Conservation (phyloP, 768 basidiomycete species). For the Amanita molliuscula region DNA sequence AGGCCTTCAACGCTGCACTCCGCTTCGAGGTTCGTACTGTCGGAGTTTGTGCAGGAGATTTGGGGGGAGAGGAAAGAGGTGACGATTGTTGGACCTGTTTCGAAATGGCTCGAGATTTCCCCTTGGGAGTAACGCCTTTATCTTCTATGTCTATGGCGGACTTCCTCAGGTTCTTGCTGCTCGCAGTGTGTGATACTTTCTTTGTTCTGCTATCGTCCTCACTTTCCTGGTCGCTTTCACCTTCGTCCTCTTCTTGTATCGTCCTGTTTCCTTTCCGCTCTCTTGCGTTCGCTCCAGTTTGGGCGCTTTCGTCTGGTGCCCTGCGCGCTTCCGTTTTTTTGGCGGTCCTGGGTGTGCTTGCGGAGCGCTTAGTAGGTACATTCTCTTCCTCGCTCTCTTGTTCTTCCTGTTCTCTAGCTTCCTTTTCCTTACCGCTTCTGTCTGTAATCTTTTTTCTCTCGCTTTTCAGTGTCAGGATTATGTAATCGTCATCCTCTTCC, state of each 20-base stretch:
- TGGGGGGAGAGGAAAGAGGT: neutral
- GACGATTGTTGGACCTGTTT: constrained; percentile 1
- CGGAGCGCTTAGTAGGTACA: neutral
- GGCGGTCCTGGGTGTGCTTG: too few relatives aligned
- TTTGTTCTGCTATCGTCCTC: neutral
- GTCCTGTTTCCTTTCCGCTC: neutral
- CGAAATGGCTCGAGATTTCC: neutral
- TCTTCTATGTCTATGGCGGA: neutral
- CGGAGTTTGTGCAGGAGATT: neutral
- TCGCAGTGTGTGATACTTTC: neutral
- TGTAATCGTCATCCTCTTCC: neutral
- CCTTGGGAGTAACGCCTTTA: constrained; percentile 1
- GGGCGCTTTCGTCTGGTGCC: neutral
- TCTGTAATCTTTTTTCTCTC: neutral
- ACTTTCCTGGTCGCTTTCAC: neutral
- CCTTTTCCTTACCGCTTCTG: neutral
- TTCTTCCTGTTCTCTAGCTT: neutral
- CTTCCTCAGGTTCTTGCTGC: neutral
- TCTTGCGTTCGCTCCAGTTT: neutral
- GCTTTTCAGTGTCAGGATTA: neutral
- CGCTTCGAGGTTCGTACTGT: constrained; percentile 18
- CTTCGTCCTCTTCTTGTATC: neutral
- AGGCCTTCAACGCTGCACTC: constrained; percentile 33
- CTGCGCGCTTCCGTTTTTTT: neutral
- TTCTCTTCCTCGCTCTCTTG: neutral